phyloP scores from a whole-genome alignment of 2,329 filamentous ascomycete genomes.

The Thermomyces lanuginosus region DNA sequence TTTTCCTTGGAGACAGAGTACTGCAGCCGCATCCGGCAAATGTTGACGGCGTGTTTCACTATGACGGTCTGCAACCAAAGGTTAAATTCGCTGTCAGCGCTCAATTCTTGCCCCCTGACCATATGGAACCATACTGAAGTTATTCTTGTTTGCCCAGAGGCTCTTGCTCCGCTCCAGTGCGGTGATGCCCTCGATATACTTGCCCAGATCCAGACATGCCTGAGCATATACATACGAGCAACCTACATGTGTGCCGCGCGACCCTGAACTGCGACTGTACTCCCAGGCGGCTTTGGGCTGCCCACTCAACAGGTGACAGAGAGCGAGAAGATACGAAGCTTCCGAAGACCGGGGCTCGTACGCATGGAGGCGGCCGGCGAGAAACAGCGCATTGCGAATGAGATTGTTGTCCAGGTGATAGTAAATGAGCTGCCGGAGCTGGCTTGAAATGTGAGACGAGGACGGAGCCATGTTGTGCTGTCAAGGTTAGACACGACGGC shows the following conservation, averaged over 20 bases:
- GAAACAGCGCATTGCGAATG: constrained; percentile 80
- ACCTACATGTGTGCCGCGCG: constrained; percentile 59
- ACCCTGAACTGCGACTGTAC: constrained; percentile 53
- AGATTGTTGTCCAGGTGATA: constrained; percentile 79
- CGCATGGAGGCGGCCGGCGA: constrained; percentile 69
- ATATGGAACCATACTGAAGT: constrained; percentile 47
- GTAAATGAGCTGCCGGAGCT: constrained; percentile 50
- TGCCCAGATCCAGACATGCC: constrained; percentile 63
- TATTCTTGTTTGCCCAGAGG: constrained; percentile 60
- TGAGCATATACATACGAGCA: constrained; percentile 88
- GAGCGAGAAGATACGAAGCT: constrained; percentile 63
- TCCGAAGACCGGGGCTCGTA: constrained; percentile 71
- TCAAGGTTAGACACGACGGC: neutral
- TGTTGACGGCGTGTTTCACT: constrained; percentile 57
- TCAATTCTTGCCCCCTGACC: neutral
- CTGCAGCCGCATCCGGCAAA: constrained; percentile 65
- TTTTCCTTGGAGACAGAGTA: constrained; percentile 73
- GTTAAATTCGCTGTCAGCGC: constrained; percentile 3
- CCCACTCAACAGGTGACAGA: constrained; percentile 69
- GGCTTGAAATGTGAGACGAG: constrained; percentile 39
- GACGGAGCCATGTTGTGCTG: constrained; percentile 37
- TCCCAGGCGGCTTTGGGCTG: constrained; percentile 79
- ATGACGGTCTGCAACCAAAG: constrained; percentile 40
- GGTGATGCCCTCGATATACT: constrained; percentile 62
- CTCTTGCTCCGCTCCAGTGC: constrained; percentile 67